Base-by-base conservation (phyloP, 1,139 yeast genomes). In the Suhomyces bolitotheri region DNA sequence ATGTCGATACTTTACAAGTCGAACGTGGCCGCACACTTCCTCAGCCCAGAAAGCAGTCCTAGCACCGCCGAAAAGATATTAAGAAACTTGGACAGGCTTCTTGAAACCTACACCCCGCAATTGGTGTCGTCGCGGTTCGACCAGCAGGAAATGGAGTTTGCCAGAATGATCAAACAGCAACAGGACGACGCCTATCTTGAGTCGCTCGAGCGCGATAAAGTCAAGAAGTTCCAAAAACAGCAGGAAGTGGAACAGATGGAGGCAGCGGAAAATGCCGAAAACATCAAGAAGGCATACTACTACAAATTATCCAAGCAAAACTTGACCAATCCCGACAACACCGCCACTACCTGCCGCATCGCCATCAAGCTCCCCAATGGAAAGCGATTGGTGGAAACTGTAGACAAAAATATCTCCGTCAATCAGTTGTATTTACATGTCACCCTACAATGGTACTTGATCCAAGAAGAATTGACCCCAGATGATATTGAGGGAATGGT, bases 381-480 rank as follows among this genome's bases (percentile, higher is more conserved):
- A 1, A 70, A 71, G 31, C 67, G 95, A 31, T 55, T 81, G 3
- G 66, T 85, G 7, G 76, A 78, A 38, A 71, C 71, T 34, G 77
- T 88, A 39, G 53, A 61, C 17, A 70, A 73, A 15, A 51, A 59
- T 5, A 67, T 75, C 11, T 61, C 78, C 0, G 54, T 82, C n/a
- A 67, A 66, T 29, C 84, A 84, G 24, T 56, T 90, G 4, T 88
- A 87, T 55, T 68, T 80, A 29, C 78, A 71, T 49, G 77, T 86
- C 27, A 88, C 83, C 41, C 62, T 71, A 12, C 62, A 63, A 34
- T 43, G 70, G 25, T 54, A 56, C 16, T 25, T 29, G 17, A 4
- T 16, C 8, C 16, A 31, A 12, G 43, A 39, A 28, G 38, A 35
- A 13, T 15, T 25, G 12, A 34, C 25, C 8, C 24, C 15, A 9